Evolutionary conservation across 176 grass and related monocot genomes (phyloP).

Genomic region (Triticum turgidum): DNA sequence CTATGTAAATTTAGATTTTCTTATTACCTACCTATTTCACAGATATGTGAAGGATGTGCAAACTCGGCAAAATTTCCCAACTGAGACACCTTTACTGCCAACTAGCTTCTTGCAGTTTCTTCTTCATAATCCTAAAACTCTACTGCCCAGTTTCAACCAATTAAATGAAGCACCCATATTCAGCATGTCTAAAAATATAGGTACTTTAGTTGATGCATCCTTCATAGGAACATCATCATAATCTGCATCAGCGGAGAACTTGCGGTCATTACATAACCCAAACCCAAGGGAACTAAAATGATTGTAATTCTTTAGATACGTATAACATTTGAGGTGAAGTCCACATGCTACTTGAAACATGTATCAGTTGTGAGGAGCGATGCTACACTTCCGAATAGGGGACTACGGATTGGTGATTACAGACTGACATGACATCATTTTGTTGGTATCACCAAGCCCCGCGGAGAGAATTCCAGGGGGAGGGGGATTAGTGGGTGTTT

Average conservation of each 20-base stretch:
- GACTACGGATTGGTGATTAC: too few species aligned
- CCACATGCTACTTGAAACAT: neutral
- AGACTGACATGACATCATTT: too few species aligned
- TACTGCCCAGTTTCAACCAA: slow-evolving; percentile 74
- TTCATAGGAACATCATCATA: slow-evolving; percentile 63
- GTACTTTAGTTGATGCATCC: slow-evolving; percentile 35
- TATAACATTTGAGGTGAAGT: neutral
- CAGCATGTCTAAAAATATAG: slow-evolving; percentile 62
- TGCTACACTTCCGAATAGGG: too few species aligned
- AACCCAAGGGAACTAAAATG: too few species aligned
- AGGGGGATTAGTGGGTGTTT: too few species aligned
- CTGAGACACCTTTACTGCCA: slow-evolving; percentile 47
- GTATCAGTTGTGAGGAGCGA: neutral
- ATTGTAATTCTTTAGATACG: neutral
- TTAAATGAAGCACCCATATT: slow-evolving; percentile 58
- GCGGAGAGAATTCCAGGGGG: too few species aligned
- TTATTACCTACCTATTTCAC: neutral
- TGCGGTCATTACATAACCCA: neutral
- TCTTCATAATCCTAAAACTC: slow-evolving; percentile 67
- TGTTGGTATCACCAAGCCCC: too few species aligned
- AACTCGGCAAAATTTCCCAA: slow-evolving; percentile 26
- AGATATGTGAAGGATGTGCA: slow-evolving; percentile 22
- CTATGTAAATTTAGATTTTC: neutral
- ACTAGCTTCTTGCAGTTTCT: slow-evolving; percentile 69
- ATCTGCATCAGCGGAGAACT: slow-evolving; percentile 54